Evolutionary conservation across 2,329 filamentous ascomycete species (phyloP).

Genomic region (Teratosphaeriaceae sp.): DNA sequence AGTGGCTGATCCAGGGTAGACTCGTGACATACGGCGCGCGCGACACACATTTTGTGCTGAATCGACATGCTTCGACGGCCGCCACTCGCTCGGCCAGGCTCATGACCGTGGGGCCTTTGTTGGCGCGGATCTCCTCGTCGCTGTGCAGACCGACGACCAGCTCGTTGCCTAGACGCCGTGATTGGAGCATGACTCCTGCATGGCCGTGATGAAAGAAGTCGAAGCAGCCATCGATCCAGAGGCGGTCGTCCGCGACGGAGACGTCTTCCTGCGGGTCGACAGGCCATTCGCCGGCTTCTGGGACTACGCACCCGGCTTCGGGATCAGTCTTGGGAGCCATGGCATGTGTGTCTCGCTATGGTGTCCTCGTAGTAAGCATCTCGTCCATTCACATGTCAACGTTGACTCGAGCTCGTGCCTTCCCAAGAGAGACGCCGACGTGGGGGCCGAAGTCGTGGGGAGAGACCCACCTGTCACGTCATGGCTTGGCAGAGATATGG

Average conservation of each 20-base stretch:
- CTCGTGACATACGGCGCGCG: constrained; percentile 91
- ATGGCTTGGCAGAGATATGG: constrained; percentile 1
- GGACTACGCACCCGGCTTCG: constrained; percentile 36
- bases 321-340: constrained; percentile 25
- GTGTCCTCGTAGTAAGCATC: neutral
- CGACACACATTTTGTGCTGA: constrained; percentile 78
- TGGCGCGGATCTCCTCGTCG: constrained; percentile 89
- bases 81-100: constrained; percentile 83
- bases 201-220: constrained; percentile 99
- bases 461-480: too few species aligned
- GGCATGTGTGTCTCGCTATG: neutral
- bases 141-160: constrained; percentile 91
- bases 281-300: constrained; percentile 54
- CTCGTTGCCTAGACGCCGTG: constrained; percentile 81
- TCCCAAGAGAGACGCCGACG: neutral
- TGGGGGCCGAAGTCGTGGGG: too few species aligned
- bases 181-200: constrained; percentile 94
- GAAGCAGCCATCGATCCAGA: constrained; percentile 99
- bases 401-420: too few species aligned
- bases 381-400: neutral
- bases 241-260: constrained; percentile 58
- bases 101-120: constrained; percentile 99
- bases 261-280: constrained; percentile 57
- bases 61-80: constrained; percentile 90
- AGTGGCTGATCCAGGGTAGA: constrained; percentile 89